phyloP scores from a whole-genome alignment of 1,284 basidiomycete species.

The Boletus subluridellus region DNA sequence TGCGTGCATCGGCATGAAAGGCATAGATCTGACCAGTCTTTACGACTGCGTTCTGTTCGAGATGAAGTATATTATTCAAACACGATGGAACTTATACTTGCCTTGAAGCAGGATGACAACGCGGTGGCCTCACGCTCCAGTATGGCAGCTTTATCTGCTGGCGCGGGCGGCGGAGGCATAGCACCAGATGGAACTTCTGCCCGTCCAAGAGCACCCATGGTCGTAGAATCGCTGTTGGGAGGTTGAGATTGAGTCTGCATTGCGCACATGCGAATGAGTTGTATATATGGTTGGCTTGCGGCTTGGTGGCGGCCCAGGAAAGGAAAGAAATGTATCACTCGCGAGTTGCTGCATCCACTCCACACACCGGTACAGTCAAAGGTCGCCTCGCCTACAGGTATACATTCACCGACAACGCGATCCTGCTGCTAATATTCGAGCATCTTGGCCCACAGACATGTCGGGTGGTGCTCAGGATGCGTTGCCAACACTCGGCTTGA shows the following conservation, averaged over 20 bases:
- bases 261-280: neutral
- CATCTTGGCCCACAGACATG: conserved; percentile 19
- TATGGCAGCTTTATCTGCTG: conserved; percentile 44
- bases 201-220: conserved; percentile 14
- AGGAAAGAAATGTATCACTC: conserved; percentile 16
- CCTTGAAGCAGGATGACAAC: conserved; percentile 56
- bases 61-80: neutral
- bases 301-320: conserved; percentile 16
- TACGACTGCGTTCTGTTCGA: conserved; percentile 55
- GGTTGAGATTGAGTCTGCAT: conserved; percentile 22
- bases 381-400: conserved; percentile 1
- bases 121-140: conserved; percentile 62
- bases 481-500: conserved; percentile 12
- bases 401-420: neutral
- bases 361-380: conserved; percentile 5
- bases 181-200: conserved; percentile 22
- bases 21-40: conserved; percentile 66
- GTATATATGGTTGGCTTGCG: neutral
- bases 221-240: conserved; percentile 19
- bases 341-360: neutral
- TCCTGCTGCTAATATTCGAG: neutral
- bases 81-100: conserved; percentile 22
- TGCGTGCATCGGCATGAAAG: conserved; percentile 61
- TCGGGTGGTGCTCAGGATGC: conserved; percentile 16
- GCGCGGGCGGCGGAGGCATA: conserved; percentile 62